These are phyloP conservation scores for Blastobotrys terrestris DNA, from an alignment of 805 yeast species.

Conservation along the genomic window DNA sequence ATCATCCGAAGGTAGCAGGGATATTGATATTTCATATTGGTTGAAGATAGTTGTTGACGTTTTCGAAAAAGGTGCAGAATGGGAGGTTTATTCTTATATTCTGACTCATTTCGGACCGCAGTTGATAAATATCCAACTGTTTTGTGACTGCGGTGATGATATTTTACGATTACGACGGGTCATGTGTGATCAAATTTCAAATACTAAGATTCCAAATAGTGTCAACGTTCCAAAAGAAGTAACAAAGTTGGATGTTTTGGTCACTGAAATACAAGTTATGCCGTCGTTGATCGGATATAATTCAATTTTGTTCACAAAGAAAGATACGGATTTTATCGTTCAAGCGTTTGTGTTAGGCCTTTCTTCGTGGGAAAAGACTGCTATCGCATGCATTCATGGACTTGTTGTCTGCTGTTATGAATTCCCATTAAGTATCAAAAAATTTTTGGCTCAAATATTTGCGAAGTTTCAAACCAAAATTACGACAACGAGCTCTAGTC, in stretches of 20 bases:
- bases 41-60: slow-evolving; percentile 43
- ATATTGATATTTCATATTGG: slow-evolving; percentile 47
- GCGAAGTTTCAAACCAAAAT: slow-evolving; percentile 71
- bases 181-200: slow-evolving; percentile 51
- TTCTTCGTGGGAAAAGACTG: slow-evolving; percentile 70
- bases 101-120: slow-evolving; percentile 70
- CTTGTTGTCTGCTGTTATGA: slow-evolving; percentile 76
- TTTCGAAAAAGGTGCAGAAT: slow-evolving; percentile 48
- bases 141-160: slow-evolving; percentile 37
- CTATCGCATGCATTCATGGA: slow-evolving; percentile 70
- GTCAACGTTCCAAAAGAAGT: slow-evolving; percentile 38
- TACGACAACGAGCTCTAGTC: slow-evolving; percentile 59
- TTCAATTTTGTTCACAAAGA: slow-evolving; percentile 43
- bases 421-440: slow-evolving; percentile 65
- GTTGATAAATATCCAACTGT: slow-evolving; percentile 50
- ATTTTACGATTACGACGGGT: slow-evolving; percentile 39
- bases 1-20: slow-evolving; percentile 15
- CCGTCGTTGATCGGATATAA: slow-evolving; percentile 46
- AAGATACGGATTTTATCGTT: slow-evolving; percentile 57
- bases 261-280: slow-evolving; percentile 54
- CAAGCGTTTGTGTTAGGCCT: slow-evolving; percentile 49
- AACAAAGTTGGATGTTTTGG: slow-evolving; percentile 57
- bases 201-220: slow-evolving; percentile 38
- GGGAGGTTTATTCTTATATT: slow-evolving; percentile 66
- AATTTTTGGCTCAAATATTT: slow-evolving; percentile 59